A percentile compares a stretch with the other conserved stretches of the same genome.
phyloP scores from a whole-genome alignment of 2,329 filamentous ascomycete genomes.

The Sarocladiaceae sp. region DNA sequence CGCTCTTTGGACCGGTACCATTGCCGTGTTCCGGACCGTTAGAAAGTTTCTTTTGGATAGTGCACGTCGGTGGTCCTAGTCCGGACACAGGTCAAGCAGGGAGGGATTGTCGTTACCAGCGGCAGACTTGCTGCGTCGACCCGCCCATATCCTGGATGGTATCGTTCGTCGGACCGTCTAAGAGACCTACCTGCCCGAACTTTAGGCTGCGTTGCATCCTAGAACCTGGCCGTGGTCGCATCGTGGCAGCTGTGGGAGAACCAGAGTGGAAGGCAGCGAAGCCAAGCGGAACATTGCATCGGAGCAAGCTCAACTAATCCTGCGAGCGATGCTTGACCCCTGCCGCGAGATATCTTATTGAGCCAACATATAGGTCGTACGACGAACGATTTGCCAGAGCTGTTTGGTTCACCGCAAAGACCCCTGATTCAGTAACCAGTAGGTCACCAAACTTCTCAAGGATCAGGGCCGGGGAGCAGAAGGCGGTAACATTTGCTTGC shows the following conservation, averaged over 20 bases:
- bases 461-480: not conserved
- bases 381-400: not conserved
- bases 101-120: slow-evolving; percentile 2
- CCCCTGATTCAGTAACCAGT: not conserved
- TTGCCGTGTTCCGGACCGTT: no score
- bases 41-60: no score
- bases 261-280: not conserved
- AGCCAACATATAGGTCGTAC: not conserved
- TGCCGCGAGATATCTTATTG: not conserved
- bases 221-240: not conserved
- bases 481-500: no score
- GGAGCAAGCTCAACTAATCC: not conserved
- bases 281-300: not conserved
- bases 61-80: no score
- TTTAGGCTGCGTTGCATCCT: not conserved
- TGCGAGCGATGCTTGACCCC: not conserved
- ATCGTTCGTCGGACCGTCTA: not conserved
- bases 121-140: not conserved
- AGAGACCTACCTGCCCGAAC: not conserved
- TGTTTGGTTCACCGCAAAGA: not conserved
- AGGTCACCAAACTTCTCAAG: not conserved
- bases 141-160: slow-evolving; percentile 1
- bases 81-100: no score
- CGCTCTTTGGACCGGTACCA: no score
- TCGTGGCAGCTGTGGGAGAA: not conserved